These are phyloP conservation scores for Cucurbita ficifolia DNA, from an alignment of 306 rosid genomes.

Conservation along the genomic window DNA sequence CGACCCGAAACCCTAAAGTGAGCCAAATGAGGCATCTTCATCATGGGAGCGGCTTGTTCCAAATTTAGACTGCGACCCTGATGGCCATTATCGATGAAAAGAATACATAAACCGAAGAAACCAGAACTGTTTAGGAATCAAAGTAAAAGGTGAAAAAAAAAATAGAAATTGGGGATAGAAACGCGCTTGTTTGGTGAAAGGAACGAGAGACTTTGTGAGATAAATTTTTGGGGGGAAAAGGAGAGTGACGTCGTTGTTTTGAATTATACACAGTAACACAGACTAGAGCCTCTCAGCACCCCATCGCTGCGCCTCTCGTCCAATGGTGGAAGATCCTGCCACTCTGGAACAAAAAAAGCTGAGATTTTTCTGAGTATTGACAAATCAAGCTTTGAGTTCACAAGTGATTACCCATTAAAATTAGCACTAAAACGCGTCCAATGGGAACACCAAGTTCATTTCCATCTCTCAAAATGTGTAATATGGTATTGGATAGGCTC, in stretches of 20 bases:
- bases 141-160: not conserved
- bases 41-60: conserved; percentile 7
- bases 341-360: not conserved
- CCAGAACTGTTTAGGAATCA: not conserved
- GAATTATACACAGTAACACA: conserved; percentile 25
- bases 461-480: no score
- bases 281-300: not conserved
- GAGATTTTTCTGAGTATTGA: not conserved
- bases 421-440: not conserved
- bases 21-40: conserved; percentile 9
- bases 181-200: not conserved
- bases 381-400: not conserved
- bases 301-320: not conserved
- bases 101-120: not conserved
- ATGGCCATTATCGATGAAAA: conserved; percentile 1
- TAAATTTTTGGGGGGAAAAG: conserved; percentile 47
- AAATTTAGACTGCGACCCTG: conserved; percentile 23
- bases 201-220: not conserved
- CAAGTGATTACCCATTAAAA: not conserved
- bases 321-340: not conserved
- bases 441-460: not conserved
- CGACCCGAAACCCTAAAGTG: conserved; percentile 63
- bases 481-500: no score
- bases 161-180: not conserved
- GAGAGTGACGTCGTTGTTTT: conserved; percentile 16